These are phyloP conservation scores for Vicia sativa DNA, from an alignment of 306 rosid genomes.

Conservation along the genomic window DNA sequence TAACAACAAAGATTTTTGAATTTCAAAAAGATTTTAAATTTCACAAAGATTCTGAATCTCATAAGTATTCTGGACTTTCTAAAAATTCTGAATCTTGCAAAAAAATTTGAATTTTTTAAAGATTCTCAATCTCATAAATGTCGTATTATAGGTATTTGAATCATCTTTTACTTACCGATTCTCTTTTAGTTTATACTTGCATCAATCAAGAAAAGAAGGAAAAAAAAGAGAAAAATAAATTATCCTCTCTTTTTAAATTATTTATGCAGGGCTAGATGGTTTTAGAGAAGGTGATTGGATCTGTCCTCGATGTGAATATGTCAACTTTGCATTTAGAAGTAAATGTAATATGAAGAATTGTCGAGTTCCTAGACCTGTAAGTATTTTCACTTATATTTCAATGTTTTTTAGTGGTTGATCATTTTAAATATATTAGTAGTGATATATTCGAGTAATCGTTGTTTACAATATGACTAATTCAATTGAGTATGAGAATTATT, in stretches of 20 bases:
- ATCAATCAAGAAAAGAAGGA: background rate
- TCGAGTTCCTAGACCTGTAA: conserved; percentile 57
- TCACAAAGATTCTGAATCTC: conserved; percentile 44
- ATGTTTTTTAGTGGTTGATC: too few species aligned
- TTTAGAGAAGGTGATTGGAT: conserved; percentile 54
- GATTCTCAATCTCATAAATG: too few species aligned
- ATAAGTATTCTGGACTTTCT: background rate
- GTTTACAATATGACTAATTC: too few species aligned
- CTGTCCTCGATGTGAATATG: conserved; percentile 53
- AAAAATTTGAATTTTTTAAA: too few species aligned
- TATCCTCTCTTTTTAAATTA: conserved; percentile 9
- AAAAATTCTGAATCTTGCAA: conserved; percentile 25
- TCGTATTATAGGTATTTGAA: conserved; percentile 52
- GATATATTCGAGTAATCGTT: too few species aligned
- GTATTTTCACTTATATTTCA: conserved; percentile 33
- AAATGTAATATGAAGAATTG: conserved; percentile 62
- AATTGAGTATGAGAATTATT: too few species aligned
- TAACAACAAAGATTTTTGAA: conserved; percentile 42
- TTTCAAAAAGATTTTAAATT: conserved; percentile 39
- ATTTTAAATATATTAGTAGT: too few species aligned
- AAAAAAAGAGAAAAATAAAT: background rate
- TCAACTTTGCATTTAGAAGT: conserved; percentile 62
- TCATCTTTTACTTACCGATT: background rate
- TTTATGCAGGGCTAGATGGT: conserved; percentile 50
- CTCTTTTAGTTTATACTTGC: background rate